A percentile compares a stretch with the other conserved stretches of the same genome.
Evolutionary conservation across 2,329 filamentous ascomycete genomes (phyloP).

Genomic region (Ophiostoma quercus): DNA sequence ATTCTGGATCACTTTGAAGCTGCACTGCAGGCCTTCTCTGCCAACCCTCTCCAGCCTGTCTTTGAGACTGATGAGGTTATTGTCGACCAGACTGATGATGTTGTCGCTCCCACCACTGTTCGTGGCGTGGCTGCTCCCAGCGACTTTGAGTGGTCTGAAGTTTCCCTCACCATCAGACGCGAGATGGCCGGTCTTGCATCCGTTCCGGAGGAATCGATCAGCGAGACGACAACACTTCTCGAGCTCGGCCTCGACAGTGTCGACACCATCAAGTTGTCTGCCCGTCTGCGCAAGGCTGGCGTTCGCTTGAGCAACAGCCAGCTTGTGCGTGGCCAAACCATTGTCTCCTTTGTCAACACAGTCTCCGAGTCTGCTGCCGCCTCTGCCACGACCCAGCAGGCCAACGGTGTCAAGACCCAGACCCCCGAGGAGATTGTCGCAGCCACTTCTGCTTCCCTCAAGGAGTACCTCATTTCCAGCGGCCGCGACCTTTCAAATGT

Average conservation of each 20-base stretch:
- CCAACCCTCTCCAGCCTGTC: constrained; percentile 17
- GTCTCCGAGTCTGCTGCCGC: constrained; percentile 19
- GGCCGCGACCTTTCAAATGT: constrained; percentile 39
- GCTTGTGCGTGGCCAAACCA: constrained; percentile 68
- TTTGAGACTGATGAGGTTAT: constrained; percentile 12
- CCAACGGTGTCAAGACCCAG: background rate
- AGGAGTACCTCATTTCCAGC: constrained; percentile 35
- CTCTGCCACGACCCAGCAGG: background rate
- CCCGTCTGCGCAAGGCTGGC: constrained; percentile 57
- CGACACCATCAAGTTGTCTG: constrained; percentile 78
- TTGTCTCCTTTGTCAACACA: constrained; percentile 52
- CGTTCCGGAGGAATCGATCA: constrained; percentile 47
- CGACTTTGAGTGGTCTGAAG: constrained; percentile 54
- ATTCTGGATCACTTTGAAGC: constrained; percentile 41
- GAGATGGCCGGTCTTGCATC: constrained; percentile 61
- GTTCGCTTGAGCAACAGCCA: constrained; percentile 63
- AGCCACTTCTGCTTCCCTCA: constrained; percentile 33
- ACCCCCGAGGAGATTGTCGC: background rate
- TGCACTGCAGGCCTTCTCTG: constrained; percentile 30
- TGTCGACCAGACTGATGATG: background rate
- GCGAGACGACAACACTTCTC: constrained; percentile 61
- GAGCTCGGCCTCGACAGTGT: constrained; percentile 88
- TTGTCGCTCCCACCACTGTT: too few species aligned
- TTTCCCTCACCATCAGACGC: constrained; percentile 49
- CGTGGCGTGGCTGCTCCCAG: background rate